These are phyloP conservation scores for Lipomyces kockii DNA, from an alignment of 805 yeast species.

Conservation along the genomic window DNA sequence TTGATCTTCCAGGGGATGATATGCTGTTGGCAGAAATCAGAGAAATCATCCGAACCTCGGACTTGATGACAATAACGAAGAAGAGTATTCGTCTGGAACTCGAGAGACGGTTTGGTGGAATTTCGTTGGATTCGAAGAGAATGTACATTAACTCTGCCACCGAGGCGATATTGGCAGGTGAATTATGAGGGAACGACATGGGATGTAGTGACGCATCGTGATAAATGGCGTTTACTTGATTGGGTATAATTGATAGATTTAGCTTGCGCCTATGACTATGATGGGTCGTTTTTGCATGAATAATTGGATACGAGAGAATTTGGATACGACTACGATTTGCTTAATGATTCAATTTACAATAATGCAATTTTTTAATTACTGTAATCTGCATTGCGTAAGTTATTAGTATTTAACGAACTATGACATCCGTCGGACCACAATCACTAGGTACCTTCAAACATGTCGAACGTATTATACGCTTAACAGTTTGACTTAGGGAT, in stretches of 20 bases:
- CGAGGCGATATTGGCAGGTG: slow-evolving; percentile 50
- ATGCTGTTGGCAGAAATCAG: slow-evolving; percentile 47
- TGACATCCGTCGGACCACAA: too few relatives aligned
- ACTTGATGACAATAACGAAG: slow-evolving; percentile 48
- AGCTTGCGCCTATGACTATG: background rate
- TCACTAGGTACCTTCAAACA: too few relatives aligned
- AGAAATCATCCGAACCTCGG: slow-evolving; percentile 47
- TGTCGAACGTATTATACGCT: too few relatives aligned
- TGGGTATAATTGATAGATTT: background rate
- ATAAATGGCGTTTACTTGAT: background rate
- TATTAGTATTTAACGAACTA: too few relatives aligned
- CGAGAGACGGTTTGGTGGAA: slow-evolving; percentile 45
- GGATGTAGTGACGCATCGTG: background rate
- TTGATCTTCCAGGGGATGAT: slow-evolving; percentile 46
- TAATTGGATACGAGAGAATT: background rate
- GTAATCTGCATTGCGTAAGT: too few relatives aligned
- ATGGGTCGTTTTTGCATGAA: background rate
- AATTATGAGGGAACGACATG: slow-evolving; percentile 38
- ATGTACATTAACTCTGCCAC: slow-evolving; percentile 49
- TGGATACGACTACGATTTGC: background rate
- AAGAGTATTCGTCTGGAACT: slow-evolving; percentile 46
- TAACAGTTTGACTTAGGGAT: too few relatives aligned
- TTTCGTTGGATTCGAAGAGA: slow-evolving; percentile 43
- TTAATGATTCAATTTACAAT: background rate
- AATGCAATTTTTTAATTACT: too few relatives aligned